A percentile compares a stretch with the other conserved stretches of the same genome.
Evolutionary conservation across 148 eudicot genomes (phyloP).

Genomic region (Silene latifolia): DNA sequence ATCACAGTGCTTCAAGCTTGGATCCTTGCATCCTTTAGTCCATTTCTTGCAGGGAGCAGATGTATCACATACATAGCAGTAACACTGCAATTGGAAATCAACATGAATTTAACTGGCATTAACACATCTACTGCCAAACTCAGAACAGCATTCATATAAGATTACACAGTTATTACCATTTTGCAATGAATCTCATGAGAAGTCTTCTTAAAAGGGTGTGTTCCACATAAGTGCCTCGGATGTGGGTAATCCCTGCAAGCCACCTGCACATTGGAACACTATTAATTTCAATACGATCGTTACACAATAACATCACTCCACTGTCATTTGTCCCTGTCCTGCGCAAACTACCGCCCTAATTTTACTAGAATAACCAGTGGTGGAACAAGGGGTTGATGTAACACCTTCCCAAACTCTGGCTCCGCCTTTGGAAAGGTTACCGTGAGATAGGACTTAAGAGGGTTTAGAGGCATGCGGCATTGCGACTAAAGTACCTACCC

Average conservation of each 20-base stretch:
- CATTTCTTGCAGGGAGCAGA: conserved; percentile 41
- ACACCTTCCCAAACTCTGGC: too few species aligned
- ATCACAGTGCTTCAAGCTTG: conserved; percentile 10
- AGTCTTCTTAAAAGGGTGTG: conserved; percentile 18
- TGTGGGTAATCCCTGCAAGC: conserved; percentile 37
- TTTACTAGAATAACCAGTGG: too few species aligned
- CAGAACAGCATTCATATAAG: background rate
- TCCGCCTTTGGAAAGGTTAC: too few species aligned
- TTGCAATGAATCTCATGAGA: conserved; percentile 25
- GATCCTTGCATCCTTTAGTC: background rate
- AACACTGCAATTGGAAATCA: conserved; percentile 27
- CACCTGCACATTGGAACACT: conserved; percentile 15
- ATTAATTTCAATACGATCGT: too few species aligned
- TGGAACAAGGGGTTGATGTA: too few species aligned
- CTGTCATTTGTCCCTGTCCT: too few species aligned
- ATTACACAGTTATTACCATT: conserved; percentile 15
- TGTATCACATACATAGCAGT: conserved; percentile 41
- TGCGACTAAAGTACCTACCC: too few species aligned
- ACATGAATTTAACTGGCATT: background rate
- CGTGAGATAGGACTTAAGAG: too few species aligned
- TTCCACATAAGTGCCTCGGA: conserved; percentile 29
- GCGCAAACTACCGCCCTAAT: too few species aligned
- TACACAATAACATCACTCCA: too few species aligned
- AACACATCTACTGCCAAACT: background rate
- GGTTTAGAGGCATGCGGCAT: too few species aligned